Evolutionary conservation across 2,329 filamentous ascomycete genomes (phyloP), one percentile per base, ranked within the genome.

Genomic region (Epichloe aotearoae): DNA sequence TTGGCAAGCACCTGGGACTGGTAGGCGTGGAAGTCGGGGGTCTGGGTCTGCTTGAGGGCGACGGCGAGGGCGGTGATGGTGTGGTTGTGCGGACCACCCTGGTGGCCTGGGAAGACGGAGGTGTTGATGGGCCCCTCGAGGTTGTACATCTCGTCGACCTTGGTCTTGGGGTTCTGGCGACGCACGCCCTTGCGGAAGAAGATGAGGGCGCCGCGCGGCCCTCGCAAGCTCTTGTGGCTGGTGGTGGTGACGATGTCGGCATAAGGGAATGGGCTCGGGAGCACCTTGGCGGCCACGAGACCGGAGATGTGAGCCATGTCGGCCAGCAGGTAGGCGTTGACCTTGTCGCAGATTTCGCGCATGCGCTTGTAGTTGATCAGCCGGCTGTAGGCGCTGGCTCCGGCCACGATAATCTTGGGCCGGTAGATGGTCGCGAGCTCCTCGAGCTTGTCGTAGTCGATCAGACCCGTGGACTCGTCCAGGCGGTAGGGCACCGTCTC

Each of bases 271-370:
- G 93, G 93, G 54, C 86, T 85, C 42, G 89, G 88, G 57, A 96
- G 82, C 50, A 95, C 90, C 62, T 89, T 89, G 59, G 88, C 91
- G 42, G 93, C 90, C 48, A 98, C 82, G 55, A 98, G 75, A 57
- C 93, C 93, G 10, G 91, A 97, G 59, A 98, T 94, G 65, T 98
- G 93, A 49, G 93, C 93, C 82, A 98, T 96, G 64, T 98, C 93
- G 60, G 88, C 88, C 54, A 98, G 74, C 52, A 98, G 78, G 71
- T 97, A 98, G 62, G 88, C 88, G 61, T 89, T 88, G 52, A 88
- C 79, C 72, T 95, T 94, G 69, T 95, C 86, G 59, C 86, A 86
- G 57, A 95, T 93, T 59, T 88, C 80, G 57, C 88, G 87, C 79
- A 98, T 93, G 59, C 86, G 83, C 62, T 84, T 81, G 71, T 98